phyloP scores from a whole-genome alignment of 192 early-diverging fungal genomes.

The Coemansia guatemalensis region DNA sequence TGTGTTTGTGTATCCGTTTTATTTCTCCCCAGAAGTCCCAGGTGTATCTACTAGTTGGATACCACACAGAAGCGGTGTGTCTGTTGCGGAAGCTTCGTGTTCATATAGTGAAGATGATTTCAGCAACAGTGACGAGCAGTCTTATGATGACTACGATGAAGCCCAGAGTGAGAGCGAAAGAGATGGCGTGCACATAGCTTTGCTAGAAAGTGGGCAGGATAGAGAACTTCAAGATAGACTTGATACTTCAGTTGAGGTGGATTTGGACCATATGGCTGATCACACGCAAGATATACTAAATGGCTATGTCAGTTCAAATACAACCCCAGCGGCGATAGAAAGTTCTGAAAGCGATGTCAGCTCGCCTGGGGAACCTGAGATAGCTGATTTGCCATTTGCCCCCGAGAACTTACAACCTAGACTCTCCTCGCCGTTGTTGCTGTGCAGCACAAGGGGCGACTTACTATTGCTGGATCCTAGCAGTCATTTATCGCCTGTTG shows the following conservation, averaged over 20 bases:
- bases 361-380: not conserved
- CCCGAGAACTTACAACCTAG: conserved; percentile 8
- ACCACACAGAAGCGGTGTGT: not conserved
- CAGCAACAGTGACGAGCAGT: not conserved
- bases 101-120: not conserved
- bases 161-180: not conserved
- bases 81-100: not conserved
- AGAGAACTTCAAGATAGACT: not conserved
- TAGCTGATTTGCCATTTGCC: not conserved
- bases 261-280: conserved; percentile 5
- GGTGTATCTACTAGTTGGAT: not conserved
- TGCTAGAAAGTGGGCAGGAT: not conserved
- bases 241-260: not conserved
- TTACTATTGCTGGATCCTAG: conserved; percentile 36
- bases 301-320: conserved; percentile 11
- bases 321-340: not conserved
- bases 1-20: conserved; percentile 42
- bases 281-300: conserved; percentile 31
- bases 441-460: conserved; percentile 37
- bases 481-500: conserved; percentile 11
- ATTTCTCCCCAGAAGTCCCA: conserved; percentile 15
- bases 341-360: not conserved
- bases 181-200: not conserved
- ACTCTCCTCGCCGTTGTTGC: conserved; percentile 19
- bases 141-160: not conserved